A percentile compares a stretch with the other conserved stretches of the same genome.
Conservation (phyloP, 495 filamentous ascomycete species). For the Aspergillus affinis region DNA sequence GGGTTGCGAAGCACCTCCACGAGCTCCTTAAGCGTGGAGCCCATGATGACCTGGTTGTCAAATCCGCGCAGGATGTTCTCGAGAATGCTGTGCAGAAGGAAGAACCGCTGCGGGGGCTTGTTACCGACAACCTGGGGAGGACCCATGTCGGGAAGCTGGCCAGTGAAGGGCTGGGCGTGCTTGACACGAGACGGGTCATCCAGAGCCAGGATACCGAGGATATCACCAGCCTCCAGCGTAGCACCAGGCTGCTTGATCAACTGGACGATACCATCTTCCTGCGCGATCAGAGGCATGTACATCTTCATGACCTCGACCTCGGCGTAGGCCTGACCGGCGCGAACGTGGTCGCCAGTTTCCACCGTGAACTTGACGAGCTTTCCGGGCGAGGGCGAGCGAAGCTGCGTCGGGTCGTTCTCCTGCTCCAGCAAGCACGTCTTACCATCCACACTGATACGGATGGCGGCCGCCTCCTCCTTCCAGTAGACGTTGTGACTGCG, state of each 20-base stretch:
- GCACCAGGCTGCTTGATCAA: slow-evolving; percentile 99
- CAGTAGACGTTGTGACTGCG: slow-evolving; percentile 98
- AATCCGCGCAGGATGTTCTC: slow-evolving; percentile 89
- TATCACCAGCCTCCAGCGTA: slow-evolving; percentile 96
- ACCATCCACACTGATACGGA: slow-evolving; percentile 91
- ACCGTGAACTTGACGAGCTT: slow-evolving; percentile 99
- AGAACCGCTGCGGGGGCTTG: slow-evolving; percentile 90
- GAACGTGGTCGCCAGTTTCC: slow-evolving; percentile 93
- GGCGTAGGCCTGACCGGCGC: slow-evolving; percentile 88
- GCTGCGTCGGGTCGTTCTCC: slow-evolving; percentile 97
- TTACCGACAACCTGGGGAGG: slow-evolving; percentile 80
- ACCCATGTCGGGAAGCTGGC: slow-evolving; percentile 85
- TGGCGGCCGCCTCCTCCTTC: slow-evolving; percentile 97
- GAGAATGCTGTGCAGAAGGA: slow-evolving; percentile 72
- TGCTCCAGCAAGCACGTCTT: slow-evolving; percentile 98
- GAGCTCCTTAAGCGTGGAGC: slow-evolving; percentile 80
- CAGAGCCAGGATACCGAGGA: slow-evolving; percentile 93
- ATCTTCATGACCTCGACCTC: slow-evolving; percentile 99
- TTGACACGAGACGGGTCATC: slow-evolving; percentile 97
- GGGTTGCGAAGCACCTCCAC: slow-evolving; percentile 85
- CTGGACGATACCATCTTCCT: slow-evolving; percentile 95
- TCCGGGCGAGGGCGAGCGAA: slow-evolving; percentile 90
- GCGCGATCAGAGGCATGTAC: slow-evolving; percentile 98
- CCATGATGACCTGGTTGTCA: slow-evolving; percentile 98
- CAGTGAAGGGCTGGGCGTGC: slow-evolving; percentile 94